Evolutionary conservation across 1,284 basidiomycete species (phyloP).

Genomic region (Apiotrichum gracile): DNA sequence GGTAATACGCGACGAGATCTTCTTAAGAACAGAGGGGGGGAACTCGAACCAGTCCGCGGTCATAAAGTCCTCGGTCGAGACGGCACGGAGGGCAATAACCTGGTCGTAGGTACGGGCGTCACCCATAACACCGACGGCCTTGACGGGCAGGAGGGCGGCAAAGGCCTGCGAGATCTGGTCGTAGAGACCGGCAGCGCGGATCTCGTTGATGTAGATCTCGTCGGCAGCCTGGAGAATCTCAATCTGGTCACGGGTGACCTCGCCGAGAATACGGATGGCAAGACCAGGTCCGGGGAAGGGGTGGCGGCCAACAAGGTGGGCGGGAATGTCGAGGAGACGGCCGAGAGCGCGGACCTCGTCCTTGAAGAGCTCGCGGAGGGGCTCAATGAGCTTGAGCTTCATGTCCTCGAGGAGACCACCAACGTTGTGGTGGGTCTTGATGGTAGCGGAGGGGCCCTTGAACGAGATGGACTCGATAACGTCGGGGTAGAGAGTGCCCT

Average conservation of each 20-base stretch:
- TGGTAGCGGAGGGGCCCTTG: constrained; percentile 97
- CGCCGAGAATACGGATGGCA: constrained; percentile 96
- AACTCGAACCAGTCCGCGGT: constrained; percentile 97
- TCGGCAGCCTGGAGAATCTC: constrained; percentile 92
- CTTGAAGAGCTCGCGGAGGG: constrained; percentile 96
- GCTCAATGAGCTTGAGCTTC: constrained; percentile 99
- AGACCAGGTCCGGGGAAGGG: constrained; percentile 99
- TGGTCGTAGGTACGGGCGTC: constrained; percentile 97
- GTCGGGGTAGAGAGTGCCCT: constrained; percentile 98
- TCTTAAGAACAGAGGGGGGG: constrained; percentile 82
- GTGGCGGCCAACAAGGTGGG: constrained; percentile 88
- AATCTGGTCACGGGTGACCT: constrained; percentile 89
- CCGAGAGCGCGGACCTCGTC: constrained; percentile 96
- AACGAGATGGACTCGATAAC: constrained; percentile 99
- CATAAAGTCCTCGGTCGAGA: constrained; percentile 94
- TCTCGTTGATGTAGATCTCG: constrained; percentile 96
- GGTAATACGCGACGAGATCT: constrained; percentile 93
- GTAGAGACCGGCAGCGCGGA: constrained; percentile 85
- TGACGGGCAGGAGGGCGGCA: constrained; percentile 92
- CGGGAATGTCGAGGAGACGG: constrained; percentile 82
- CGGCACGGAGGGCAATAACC: constrained; percentile 79
- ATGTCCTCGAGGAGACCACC: constrained; percentile 94
- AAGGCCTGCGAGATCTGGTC: constrained; percentile 96
- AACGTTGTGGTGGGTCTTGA: constrained; percentile 99
- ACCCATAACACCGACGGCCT: constrained; percentile 96